Conservation (phyloP, 2,329 filamentous ascomycete genomes). For the Aureobasidium sp. region DNA sequence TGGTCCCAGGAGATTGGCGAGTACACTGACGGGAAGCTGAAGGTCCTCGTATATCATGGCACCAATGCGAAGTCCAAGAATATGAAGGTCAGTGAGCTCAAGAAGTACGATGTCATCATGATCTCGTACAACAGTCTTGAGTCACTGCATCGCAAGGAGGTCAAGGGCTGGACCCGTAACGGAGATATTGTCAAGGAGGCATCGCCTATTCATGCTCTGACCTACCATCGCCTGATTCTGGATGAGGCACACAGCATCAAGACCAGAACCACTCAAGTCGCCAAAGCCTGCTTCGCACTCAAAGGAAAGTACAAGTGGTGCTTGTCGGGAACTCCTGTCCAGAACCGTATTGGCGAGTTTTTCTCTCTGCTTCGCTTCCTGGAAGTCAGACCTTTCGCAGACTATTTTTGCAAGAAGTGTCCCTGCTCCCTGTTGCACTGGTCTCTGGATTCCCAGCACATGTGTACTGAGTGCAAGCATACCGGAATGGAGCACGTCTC, state of each 20-base stretch:
- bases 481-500: slow-evolving; percentile 63
- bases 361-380: slow-evolving; percentile 92
- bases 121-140: slow-evolving; percentile 92
- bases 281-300: slow-evolving; percentile 89
- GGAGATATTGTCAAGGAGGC: slow-evolving; percentile 74
- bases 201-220: slow-evolving; percentile 68
- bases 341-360: slow-evolving; percentile 95
- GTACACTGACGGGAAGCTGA: slow-evolving; percentile 81
- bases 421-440: slow-evolving; percentile 76
- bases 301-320: slow-evolving; percentile 91
- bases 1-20: slow-evolving; percentile 59
- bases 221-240: slow-evolving; percentile 85
- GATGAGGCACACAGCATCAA: slow-evolving; percentile 97
- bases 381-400: slow-evolving; percentile 79
- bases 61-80: slow-evolving; percentile 77
- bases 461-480: slow-evolving; percentile 64
- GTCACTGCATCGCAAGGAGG: slow-evolving; percentile 85
- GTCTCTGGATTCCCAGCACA: slow-evolving; percentile 64
- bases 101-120: slow-evolving; percentile 86
- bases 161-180: slow-evolving; percentile 79
- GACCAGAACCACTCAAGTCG: slow-evolving; percentile 79
- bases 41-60: slow-evolving; percentile 84
- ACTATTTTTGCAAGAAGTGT: slow-evolving; percentile 89
- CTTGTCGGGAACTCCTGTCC: slow-evolving; percentile 85
- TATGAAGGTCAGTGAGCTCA: slow-evolving; percentile 66